Evolutionary conservation across 192 early-diverging fungal species (phyloP), one percentile per base, ranked within the genome.

Genomic region (Linnemannia zychae): DNA sequence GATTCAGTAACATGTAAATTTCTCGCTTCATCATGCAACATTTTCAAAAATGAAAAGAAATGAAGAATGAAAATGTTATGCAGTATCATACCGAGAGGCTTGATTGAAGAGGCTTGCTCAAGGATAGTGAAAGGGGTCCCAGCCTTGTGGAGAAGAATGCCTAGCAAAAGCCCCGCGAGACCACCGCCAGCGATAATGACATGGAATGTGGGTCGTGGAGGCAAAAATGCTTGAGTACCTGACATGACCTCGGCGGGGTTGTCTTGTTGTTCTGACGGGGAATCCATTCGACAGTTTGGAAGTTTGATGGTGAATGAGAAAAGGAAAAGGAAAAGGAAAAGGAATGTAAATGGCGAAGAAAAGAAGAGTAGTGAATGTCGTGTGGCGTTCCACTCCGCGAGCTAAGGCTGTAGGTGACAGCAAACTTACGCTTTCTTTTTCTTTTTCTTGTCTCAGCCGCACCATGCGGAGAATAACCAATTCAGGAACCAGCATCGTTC

Each of bases 141-240:
- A 2, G 28, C 57, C 57, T 60, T 63, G 57, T 33, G 53, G 28
- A 60, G 53, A 7, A 60, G 53, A n/a, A 60, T 60, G 6, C 24
- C 53, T 6, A 60, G 57, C 24, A 63, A 63, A 12, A 63, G 57
- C 28, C 57, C 80, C 28, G 80, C 16, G 28, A 76, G 66, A 3
- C 80, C 80, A 34, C 46, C 74, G n/a, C 80, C 80, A n/a, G 52
- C 67, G 34, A 81, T 81, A 9, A 81, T 31, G 24, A 82, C 80
- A 0, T 63, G 12, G 28, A 63, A 12, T n/a, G 7, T 12, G 28
- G 57, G 57, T 3, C 57, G 57, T 63, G 57, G 9, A n/a, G 24
- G 57, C 22, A 33, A 24, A 31, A 15, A 63, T 13, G 57, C 22
- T 12, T 33, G 57, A 4, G 28, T 63, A 7, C 57, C 24, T 15